phyloP scores from a whole-genome alignment of 768 basidiomycete genomes.

The Cystofilobasidium macerans region DNA sequence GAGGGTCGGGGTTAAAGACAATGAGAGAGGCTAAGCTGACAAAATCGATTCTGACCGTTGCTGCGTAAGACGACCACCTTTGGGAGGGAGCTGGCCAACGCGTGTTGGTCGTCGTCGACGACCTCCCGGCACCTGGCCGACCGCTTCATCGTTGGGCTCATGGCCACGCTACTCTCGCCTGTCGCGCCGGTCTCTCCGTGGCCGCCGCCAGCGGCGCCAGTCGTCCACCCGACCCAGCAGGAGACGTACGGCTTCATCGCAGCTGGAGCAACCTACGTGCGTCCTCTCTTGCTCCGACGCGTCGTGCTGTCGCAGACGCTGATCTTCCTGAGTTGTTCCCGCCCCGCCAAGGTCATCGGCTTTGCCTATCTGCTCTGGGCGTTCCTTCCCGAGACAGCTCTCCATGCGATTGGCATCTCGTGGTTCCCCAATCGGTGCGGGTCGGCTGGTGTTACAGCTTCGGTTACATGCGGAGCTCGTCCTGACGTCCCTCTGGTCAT shows the following conservation, averaged over 20 bases:
- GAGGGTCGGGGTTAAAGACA: no score
- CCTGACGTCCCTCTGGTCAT: not conserved
- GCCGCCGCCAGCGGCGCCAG: constrained; percentile 29
- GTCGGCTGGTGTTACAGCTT: not conserved
- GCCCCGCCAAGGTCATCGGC: not conserved
- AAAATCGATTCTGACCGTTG: no score
- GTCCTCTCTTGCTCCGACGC: constrained; percentile 18
- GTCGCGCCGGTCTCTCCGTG: constrained; percentile 36
- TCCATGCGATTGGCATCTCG: constrained; percentile 29
- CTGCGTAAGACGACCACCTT: no score
- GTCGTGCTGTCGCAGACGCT: not conserved
- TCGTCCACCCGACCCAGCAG: constrained; percentile 29
- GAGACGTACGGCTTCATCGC: constrained; percentile 36
- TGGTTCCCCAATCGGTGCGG: constrained; percentile 37
- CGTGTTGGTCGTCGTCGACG: not conserved
- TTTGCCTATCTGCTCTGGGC: constrained; percentile 34
- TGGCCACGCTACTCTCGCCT: constrained; percentile 28
- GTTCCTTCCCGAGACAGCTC: constrained; percentile 29
- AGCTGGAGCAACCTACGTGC: constrained; percentile 32
- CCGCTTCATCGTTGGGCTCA: no score
- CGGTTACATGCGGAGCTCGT: no score
- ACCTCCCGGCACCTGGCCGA: not conserved
- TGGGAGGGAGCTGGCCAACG: no score
- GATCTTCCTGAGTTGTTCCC: not conserved
- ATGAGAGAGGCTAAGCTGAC: no score